phyloP scores from a whole-genome alignment of 495 filamentous ascomycete species.

The Copromyces sp. region DNA sequence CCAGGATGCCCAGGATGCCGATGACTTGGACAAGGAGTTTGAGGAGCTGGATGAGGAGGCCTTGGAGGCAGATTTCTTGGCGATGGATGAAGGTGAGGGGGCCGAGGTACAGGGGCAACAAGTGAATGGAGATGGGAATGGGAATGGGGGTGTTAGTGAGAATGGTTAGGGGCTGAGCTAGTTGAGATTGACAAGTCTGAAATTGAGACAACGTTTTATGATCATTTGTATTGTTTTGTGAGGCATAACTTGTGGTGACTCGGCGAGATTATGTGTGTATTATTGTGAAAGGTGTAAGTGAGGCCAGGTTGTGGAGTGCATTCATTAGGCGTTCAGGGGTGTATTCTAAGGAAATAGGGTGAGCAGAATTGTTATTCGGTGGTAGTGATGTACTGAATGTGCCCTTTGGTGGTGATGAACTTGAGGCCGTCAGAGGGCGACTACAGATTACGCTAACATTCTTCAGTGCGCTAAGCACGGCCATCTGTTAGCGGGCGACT shows the following conservation, averaged over 20 bases:
- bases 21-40: conserved; percentile 15
- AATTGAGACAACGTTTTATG: background rate
- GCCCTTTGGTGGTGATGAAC: too few relatives aligned
- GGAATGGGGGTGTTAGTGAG: conserved; percentile 2
- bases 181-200: background rate
- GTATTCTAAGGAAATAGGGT: too few relatives aligned
- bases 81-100: conserved; percentile 47
- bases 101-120: background rate
- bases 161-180: conserved; percentile 5
- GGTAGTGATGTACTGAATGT: too few relatives aligned
- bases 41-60: conserved; percentile 50
- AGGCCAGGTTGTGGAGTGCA: too few relatives aligned
- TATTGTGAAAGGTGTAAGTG: too few relatives aligned
- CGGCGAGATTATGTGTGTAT: background rate
- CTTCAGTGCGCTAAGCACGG: background rate
- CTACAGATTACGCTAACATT: background rate
- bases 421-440: background rate
- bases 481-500: background rate
- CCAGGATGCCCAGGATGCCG: conserved; percentile 3
- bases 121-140: background rate
- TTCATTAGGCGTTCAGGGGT: background rate
- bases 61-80: conserved; percentile 57
- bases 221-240: background rate
- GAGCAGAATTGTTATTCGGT: too few relatives aligned
- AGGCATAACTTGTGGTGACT: background rate